phyloP scores from a whole-genome alignment of 1,139 yeast genomes.

The Candida tetrigidarum region DNA sequence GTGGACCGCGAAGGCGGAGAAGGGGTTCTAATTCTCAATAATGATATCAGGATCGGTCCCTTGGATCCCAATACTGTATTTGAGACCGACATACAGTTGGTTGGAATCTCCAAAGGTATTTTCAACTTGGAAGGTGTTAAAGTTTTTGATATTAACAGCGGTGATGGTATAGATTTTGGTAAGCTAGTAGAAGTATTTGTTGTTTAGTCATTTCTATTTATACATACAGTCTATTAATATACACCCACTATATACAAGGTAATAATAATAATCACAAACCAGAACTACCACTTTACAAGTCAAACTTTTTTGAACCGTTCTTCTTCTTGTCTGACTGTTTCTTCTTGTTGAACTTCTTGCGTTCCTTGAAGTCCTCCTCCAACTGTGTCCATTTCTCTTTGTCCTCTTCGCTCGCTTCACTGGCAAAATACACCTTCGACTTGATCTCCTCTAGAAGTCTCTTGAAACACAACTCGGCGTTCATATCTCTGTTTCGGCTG shows the following conservation, averaged over 20 bases:
- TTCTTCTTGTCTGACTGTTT: slow-evolving; percentile 58
- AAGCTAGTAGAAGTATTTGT: slow-evolving; percentile 73
- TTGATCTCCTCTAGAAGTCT: slow-evolving; percentile 62
- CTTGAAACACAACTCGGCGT: slow-evolving; percentile 60
- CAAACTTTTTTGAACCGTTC: slow-evolving; percentile 45
- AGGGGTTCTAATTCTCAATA: slow-evolving; percentile 64
- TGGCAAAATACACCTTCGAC: slow-evolving; percentile 49
- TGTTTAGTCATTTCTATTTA: too few relatives aligned
- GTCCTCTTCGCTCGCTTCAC: slow-evolving; percentile 54
- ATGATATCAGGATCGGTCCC: slow-evolving; percentile 68
- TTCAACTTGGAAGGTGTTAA: slow-evolving; percentile 67
- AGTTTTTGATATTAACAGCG: slow-evolving; percentile 63
- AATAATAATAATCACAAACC: too few relatives aligned
- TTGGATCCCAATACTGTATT: slow-evolving; percentile 64
- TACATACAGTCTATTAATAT: not conserved
- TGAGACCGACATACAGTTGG: slow-evolving; percentile 63
- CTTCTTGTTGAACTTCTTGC: slow-evolving; percentile 56
- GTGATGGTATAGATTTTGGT: slow-evolving; percentile 77
- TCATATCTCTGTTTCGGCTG: slow-evolving; percentile 61
- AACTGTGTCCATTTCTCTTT: slow-evolving; percentile 59
- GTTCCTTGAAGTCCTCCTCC: slow-evolving; percentile 50
- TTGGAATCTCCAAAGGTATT: slow-evolving; percentile 69
- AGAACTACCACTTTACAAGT: slow-evolving; percentile 20
- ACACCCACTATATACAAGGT: not conserved
- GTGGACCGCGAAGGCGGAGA: slow-evolving; percentile 26